These are phyloP conservation scores for Penicillium freii DNA, from an alignment of 2,329 filamentous ascomycete species.

Conservation along the genomic window DNA sequence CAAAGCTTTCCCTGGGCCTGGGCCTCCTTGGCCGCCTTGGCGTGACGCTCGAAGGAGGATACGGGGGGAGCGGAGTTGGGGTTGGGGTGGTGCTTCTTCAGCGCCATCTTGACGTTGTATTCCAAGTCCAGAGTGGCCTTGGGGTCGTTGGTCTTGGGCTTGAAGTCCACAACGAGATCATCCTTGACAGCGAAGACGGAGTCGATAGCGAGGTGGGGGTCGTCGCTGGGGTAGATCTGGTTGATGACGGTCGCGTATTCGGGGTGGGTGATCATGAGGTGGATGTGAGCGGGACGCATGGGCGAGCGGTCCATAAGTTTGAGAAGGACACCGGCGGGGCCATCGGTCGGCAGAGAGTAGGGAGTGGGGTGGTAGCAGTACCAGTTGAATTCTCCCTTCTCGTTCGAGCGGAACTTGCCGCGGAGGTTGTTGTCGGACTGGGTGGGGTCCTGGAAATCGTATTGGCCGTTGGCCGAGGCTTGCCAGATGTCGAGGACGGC, in stretches of 20 bases:
- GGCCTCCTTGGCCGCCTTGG: slow-evolving; percentile 26
- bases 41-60: slow-evolving; percentile 40
- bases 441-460: slow-evolving; percentile 73
- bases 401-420: slow-evolving; percentile 71
- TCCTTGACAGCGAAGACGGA: slow-evolving; percentile 63
- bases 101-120: slow-evolving; percentile 60
- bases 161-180: slow-evolving; percentile 58
- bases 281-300: slow-evolving; percentile 62
- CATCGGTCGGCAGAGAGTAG: slow-evolving; percentile 68
- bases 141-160: slow-evolving; percentile 50
- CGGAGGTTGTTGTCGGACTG: slow-evolving; percentile 72
- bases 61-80: slow-evolving; percentile 40
- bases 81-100: slow-evolving; percentile 43
- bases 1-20: slow-evolving; percentile 16
- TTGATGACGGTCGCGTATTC: slow-evolving; percentile 58
- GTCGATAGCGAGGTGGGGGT: slow-evolving; percentile 58
- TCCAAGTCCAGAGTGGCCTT: slow-evolving; percentile 59
- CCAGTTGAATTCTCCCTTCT: slow-evolving; percentile 64
- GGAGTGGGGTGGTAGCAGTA: slow-evolving; percentile 76
- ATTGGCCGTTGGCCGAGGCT: slow-evolving; percentile 71
- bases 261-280: slow-evolving; percentile 56
- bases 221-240: slow-evolving; percentile 59
- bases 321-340: slow-evolving; percentile 54
- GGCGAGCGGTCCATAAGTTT: slow-evolving; percentile 57
- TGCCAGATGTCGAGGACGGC: slow-evolving; percentile 79